These are phyloP conservation scores for Verticillium nubilum DNA, from an alignment of 2,329 filamentous ascomycete genomes.

Conservation along the genomic window DNA sequence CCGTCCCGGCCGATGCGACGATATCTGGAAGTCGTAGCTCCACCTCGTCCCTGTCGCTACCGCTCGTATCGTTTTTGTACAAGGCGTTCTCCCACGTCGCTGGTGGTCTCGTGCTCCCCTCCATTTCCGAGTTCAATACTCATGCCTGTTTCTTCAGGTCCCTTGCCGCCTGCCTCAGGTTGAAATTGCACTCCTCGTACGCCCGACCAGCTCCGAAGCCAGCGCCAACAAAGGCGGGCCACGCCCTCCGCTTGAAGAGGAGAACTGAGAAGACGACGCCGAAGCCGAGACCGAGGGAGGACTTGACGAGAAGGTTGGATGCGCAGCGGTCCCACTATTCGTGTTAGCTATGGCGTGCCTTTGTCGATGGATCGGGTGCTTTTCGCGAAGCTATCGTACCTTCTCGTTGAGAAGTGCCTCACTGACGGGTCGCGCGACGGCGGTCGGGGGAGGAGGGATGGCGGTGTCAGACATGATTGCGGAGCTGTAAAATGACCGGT, in stretches of 20 bases:
- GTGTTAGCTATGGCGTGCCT: background rate
- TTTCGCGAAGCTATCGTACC: slow-evolving; percentile 48
- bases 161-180: slow-evolving; percentile 55
- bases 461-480: slow-evolving; percentile 48
- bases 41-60: background rate
- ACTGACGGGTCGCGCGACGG: slow-evolving; percentile 81
- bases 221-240: slow-evolving; percentile 91
- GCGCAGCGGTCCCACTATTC: slow-evolving; percentile 94
- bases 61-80: slow-evolving; percentile 20
- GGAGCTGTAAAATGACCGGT: slow-evolving; percentile 4
- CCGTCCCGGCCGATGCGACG: background rate
- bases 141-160: slow-evolving; percentile 51
- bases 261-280: slow-evolving; percentile 98
- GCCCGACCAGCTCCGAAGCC: slow-evolving; percentile 95
- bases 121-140: slow-evolving; percentile 9
- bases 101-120: slow-evolving; percentile 12
- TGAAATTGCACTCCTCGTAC: slow-evolving; percentile 96
- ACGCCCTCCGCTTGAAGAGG: slow-evolving; percentile 94
- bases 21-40: background rate
- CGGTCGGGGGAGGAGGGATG: slow-evolving; percentile 52
- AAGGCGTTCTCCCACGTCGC: slow-evolving; percentile 20
- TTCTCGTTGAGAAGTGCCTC: slow-evolving; percentile 98
- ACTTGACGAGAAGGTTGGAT: slow-evolving; percentile 95
- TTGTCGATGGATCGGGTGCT: background rate
- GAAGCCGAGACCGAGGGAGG: slow-evolving; percentile 90